Evolutionary conservation across 768 basidiomycete species (phyloP), one percentile per base, ranked within the genome.

Genomic region (Tylopilus rubrobrunneus): DNA sequence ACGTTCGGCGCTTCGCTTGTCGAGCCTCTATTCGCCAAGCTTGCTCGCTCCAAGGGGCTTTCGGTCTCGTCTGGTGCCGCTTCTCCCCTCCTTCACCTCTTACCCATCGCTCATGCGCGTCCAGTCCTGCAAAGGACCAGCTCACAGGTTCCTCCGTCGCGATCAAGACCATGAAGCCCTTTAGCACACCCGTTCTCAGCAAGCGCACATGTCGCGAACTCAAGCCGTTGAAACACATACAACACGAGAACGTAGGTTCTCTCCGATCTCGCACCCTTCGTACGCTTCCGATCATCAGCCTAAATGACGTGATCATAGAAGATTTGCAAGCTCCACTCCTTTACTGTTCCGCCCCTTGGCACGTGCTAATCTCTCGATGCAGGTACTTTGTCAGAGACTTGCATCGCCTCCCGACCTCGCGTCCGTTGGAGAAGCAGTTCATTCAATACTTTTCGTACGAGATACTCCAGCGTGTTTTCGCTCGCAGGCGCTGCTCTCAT

Each of bases 81-180:
- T 34, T 33, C 23, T 36, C 34, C 45, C 15, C 21, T 11, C 33
- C 39, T 4, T 44, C 21, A 7, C 23, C 15, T 39, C 2, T 23
- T 15, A 8, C 21, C 34, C 46, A 11, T 28, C 19, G 34, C 60
- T 69, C 48, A 69, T 50, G 39, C 31, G 17, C 50, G 36, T 54
- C 39, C 62, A 96, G 94, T 65, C 95, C 93, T 17, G 89, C 92
- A 33, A 95, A 94, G 72, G 91, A 96, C 71, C 95, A 98, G 72
- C 83, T 98, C 51, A 96, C 93, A 9, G 89, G 85, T 40, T 83
- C 92, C 44, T 89, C 92, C 17, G 95, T 96, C 53, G 97, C 97
- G 66, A 95, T 99, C 78, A 99, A 99, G 85, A 99, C 98, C 78
- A 98, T 98, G 96, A 99, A 99, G 73, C 97, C 97, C 8, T 99